Conservation (phyloP, 257 asterid genomes). For the Petunia secreta region DNA sequence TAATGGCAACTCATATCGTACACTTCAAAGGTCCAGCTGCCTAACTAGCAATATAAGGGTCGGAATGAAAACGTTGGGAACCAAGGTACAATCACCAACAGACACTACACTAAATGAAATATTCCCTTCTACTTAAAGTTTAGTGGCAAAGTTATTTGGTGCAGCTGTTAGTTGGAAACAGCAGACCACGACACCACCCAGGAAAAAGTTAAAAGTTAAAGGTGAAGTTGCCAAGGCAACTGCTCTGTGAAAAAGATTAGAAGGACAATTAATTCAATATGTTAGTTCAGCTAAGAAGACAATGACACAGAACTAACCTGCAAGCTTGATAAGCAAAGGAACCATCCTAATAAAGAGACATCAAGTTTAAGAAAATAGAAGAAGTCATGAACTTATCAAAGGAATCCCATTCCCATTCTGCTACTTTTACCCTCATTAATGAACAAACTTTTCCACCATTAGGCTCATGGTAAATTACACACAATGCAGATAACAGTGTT, state of each 20-base stretch:
- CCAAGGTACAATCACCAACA: constrained; percentile 1
- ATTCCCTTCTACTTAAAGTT: background rate
- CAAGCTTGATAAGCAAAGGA: background rate
- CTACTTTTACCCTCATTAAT: background rate
- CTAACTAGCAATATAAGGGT: background rate
- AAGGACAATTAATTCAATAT: background rate
- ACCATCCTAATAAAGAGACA: background rate
- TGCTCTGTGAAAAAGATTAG: background rate
- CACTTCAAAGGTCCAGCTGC: constrained; percentile 2
- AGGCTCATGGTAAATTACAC: background rate
- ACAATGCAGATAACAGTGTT: background rate
- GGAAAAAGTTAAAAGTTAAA: background rate
- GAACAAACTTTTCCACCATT: background rate
- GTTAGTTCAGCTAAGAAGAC: background rate
- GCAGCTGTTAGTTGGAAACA: background rate
- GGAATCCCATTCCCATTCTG: background rate
- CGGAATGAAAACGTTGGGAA: background rate
- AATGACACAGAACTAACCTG: background rate
- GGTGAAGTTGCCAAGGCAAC: background rate
- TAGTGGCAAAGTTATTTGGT: background rate
- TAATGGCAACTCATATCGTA: background rate
- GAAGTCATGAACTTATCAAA: background rate
- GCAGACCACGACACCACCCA: background rate
- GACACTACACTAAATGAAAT: background rate
- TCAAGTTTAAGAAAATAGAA: background rate